Evolutionary conservation across 1,139 yeast species (phyloP).

Genomic region (Kazachstania sp.): DNA sequence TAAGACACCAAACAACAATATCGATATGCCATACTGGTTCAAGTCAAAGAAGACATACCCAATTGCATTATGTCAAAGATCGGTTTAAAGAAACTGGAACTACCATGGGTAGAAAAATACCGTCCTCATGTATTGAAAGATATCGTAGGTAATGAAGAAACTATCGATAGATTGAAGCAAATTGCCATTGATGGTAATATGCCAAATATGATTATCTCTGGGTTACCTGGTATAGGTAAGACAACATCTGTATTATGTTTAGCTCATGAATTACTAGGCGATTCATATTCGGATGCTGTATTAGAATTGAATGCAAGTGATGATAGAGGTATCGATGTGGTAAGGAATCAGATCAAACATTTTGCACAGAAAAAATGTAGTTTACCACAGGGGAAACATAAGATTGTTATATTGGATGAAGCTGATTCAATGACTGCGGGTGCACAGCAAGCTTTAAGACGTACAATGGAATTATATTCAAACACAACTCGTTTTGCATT

Average conservation of each 20-base stretch:
- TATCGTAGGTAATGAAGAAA: constrained; percentile 89
- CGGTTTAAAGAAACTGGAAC: constrained; percentile 27
- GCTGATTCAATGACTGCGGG: constrained; percentile 91
- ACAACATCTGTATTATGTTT: constrained; percentile 90
- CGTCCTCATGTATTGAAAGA: constrained; percentile 73
- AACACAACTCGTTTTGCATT: constrained; percentile 94
- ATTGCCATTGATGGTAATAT: constrained; percentile 90
- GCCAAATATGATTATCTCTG: constrained; percentile 93
- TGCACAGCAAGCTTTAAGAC: constrained; percentile 94
- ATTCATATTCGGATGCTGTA: constrained; percentile 69
- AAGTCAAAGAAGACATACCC: too few species aligned
- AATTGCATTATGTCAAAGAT: constrained; percentile 13
- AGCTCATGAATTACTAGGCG: constrained; percentile 76
- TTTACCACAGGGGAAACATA: constrained; percentile 68
- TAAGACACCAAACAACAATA: too few species aligned
- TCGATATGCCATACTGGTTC: too few species aligned
- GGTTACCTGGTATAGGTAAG: constrained; percentile 95
- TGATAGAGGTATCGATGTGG: constrained; percentile 94
- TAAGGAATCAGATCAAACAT: constrained; percentile 82
- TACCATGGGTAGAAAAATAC: constrained; percentile 85
- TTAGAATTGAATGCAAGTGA: constrained; percentile 92
- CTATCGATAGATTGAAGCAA: constrained; percentile 71
- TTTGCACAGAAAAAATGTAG: constrained; percentile 90
- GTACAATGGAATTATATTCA: constrained; percentile 95
- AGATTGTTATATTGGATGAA: constrained; percentile 84